Percentiles rank a stretch among this genome's conserved stretches.
These are phyloP conservation scores for Mycena chlorophos DNA, from an alignment of 768 basidiomycete species.

Conservation along the genomic window DNA sequence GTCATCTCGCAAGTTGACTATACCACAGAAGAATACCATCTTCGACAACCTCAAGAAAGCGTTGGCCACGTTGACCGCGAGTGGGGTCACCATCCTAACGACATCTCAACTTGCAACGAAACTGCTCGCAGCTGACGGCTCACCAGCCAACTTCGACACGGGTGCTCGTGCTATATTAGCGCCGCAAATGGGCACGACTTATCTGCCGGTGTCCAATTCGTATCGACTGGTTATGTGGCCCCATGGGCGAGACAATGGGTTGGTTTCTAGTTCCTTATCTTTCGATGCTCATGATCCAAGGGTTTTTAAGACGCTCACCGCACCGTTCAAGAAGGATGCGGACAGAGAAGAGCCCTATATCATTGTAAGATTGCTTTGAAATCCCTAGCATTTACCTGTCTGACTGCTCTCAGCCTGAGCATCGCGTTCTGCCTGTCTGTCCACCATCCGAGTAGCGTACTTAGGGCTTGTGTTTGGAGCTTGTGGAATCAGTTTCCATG, in stretches of 20 bases:
- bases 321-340: conserved; percentile 3
- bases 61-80: conserved; percentile 49
- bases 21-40: conserved; percentile 40
- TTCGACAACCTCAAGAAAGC: conserved; percentile 54
- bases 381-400: too few relatives aligned
- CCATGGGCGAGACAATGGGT: conserved; percentile 22
- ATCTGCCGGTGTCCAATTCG: conserved; percentile 41
- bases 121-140: conserved; percentile 62
- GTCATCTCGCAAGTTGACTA: conserved; percentile 34
- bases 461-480: too few relatives aligned
- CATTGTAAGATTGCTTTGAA: conserved; percentile 11
- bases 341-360: conserved; percentile 16
- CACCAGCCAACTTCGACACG: conserved; percentile 64
- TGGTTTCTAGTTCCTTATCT: background rate
- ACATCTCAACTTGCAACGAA: conserved; percentile 75
- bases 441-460: too few relatives aligned
- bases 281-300: background rate
- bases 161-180: conserved; percentile 63
- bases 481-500: too few relatives aligned
- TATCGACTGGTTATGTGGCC: conserved; percentile 25
- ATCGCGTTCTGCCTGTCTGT: too few relatives aligned
- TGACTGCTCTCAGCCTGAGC: too few relatives aligned
- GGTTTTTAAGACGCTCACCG: conserved; percentile 12
- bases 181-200: conserved; percentile 59
- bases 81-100: conserved; percentile 55